phyloP scores from a whole-genome alignment of 2,329 filamentous ascomycete genomes.

The Alternaria consortialis region DNA sequence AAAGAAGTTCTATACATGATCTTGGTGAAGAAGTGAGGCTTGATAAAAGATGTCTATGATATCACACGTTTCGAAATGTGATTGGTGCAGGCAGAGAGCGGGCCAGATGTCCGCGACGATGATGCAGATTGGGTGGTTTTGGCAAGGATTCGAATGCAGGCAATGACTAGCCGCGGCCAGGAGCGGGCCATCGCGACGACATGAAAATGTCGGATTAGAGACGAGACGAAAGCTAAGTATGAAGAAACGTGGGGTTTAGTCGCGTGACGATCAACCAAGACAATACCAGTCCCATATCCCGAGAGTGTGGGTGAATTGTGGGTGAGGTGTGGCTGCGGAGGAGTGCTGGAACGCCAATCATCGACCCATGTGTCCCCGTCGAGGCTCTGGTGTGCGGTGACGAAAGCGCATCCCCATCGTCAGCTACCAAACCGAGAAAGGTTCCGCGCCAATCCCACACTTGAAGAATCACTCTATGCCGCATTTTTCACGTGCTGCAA shows the following conservation, averaged over 20 bases:
- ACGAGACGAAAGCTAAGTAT: not conserved
- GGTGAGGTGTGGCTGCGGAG: not conserved
- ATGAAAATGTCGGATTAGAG: not conserved
- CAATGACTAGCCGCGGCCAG: slow-evolving; percentile 6
- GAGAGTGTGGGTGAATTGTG: not conserved
- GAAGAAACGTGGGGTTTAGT: not conserved
- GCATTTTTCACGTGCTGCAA: slow-evolving; percentile 15
- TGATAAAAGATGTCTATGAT: not conserved
- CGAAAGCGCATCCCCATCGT: slow-evolving; percentile 13
- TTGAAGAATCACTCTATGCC: slow-evolving; percentile 12
- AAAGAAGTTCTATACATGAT: not conserved
- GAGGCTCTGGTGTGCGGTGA: slow-evolving; percentile 6
- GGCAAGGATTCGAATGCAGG: slow-evolving; percentile 14
- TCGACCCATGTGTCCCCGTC: slow-evolving; percentile 9
- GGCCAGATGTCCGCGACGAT: slow-evolving; percentile 11
- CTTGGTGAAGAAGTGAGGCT: not conserved
- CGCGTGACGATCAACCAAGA: not conserved
- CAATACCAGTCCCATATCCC: not conserved
- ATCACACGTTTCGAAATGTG: slow-evolving; percentile 17
- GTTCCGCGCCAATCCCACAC: slow-evolving; percentile 20
- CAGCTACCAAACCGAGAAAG: slow-evolving; percentile 7
- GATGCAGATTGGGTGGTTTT: slow-evolving; percentile 9
- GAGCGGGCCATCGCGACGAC: not conserved
- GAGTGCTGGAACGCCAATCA: slow-evolving; percentile 15
- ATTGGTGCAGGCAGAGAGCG: slow-evolving; percentile 14